Evolutionary conservation across 2,329 filamentous ascomycete species (phyloP), one percentile per base, ranked within the genome.

Genomic region (Zymoseptoria tritici): DNA sequence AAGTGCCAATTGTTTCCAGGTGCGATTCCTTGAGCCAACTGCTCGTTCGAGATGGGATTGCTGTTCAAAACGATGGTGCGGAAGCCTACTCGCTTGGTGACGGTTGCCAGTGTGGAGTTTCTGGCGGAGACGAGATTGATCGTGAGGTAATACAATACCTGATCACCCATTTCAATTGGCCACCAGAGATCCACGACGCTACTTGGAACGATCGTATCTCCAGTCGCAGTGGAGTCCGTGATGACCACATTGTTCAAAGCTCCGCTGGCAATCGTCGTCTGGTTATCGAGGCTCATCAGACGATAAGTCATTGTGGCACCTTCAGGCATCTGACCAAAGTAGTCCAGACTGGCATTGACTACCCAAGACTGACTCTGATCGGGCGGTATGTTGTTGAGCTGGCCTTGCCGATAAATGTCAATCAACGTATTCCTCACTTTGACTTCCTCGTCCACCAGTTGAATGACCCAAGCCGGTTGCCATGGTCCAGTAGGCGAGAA

Each of bases 1-100:
- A 87, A 87, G 67, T 87, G 83, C 83, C 83, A 84, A 69, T 83
- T 82, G 51, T 79, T 80, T 7, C 81, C 82, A 0, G 79, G 78
- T n/a, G 80, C 77, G 61, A 85, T 80, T 1, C 84, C 83, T 60
- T 77, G 74, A 1, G 77, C 74, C 0, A 83, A 68, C 62, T 87
- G 82, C 1, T 75, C 76, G 0, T 81, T 75, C 0, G 81, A 81
- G 22, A 86, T 80, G 3, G 79, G 78, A 1, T 76, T 76, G 66
- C 81, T 75, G 60, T 86, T 85, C 19, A 85, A 74, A 6, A 85
- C 79, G 52, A 86, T 85, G 0, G 84, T 86, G 16, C 84, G 77
- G 65, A 87, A 86, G 0, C 84, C 84, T 22, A 82, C 78, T 6
- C 82, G 77, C 67, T 83, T 85, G 2, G 74, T 80, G 6, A 82